Evolutionary conservation across 2,329 filamentous ascomycete species (phyloP), one percentile per base, ranked within the genome.

Genomic region (Thielaviopsis euricoi): DNA sequence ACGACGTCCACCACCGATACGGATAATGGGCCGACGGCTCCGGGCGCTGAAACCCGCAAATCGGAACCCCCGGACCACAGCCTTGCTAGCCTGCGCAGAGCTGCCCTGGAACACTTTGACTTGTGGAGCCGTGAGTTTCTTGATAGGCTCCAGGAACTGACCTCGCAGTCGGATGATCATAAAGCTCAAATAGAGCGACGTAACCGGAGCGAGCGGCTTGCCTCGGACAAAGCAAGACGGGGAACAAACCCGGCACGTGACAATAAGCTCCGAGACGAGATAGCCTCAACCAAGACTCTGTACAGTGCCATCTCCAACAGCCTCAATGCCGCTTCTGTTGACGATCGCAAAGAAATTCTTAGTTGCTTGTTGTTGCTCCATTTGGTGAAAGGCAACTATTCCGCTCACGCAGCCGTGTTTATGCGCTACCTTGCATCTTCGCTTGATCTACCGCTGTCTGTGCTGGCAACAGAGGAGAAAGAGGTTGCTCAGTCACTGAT

Each of bases 401-500:
- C 80, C 22, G 85, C 86, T 3, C 79, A 89, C 66, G 88, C 87
- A 1, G 77, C 87, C 10, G 75, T 82, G 1, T 68, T 93, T 29
- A 73, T 87, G 12, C 75, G 88, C 29, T 78, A 85, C 61, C 73
- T 90, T 6, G 75, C 84, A 0, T 86, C 83, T 0, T 81, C 83
- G 3, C 73, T 93, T 17, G 74, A 78, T 25, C 69, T 93, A 12
- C 75, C 81, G 0, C 71, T 85, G 6, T 72, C 73, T 0, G 75
- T 83, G 3, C 72, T 93, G 51, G 79, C 83, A 62, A 73, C 74
- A 7, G 81, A 89, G 62, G 88, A 95, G 69, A 81, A 77, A 37
- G 84, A 86, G 64, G 85, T 93, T 54, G 87, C 89, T 0, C 79
- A 80, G 52, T 86, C 83, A 0, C 76, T 95, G 22, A 76, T 95